Base-by-base conservation (phyloP, 208 protist genomes). In the Wallacemonas sp. region DNA sequence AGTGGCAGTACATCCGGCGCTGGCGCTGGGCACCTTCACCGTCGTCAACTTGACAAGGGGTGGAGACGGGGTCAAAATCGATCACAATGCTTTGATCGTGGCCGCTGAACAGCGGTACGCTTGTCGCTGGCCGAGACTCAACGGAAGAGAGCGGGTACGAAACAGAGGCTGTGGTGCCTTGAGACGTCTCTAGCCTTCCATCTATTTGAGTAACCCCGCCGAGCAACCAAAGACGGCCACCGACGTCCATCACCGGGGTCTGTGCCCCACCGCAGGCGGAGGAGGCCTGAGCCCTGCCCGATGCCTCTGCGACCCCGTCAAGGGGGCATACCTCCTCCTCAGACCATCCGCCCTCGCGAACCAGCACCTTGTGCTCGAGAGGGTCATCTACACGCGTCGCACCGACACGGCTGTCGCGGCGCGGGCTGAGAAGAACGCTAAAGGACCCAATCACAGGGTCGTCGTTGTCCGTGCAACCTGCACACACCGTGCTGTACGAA, bases 331-430 rank as follows among this genome's bases (percentile, higher is more conserved):
- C n/a, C n/a, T 58, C 51, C 17, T 58, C 51, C 8, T 58, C 51
- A 4, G 30, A 24, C 28, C 51, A 58, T 11, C 4, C 30, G 4
- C 15, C 51, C 8, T 0, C 0, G 17, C 19, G 30, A 15, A n/a
- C 26, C n/a, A 26, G 21, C 12, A 58, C 51, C 31, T 58, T 58
- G 8, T 39, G 30, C 51, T 58, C 51, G 14, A 58, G 51, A 3
- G 51, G 51, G 21, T 58, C 51, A 22, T 17, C n/a, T 12, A 24
- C 6, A 5, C 15, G 51, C 12, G 51, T 9, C 11, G 11, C 15
- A 6, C 30, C 22, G 11, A 42, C 15, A 15, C 3, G 15, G 28
- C 28, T 39, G n/a, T 58, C 51, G 12, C 28, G 51, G 15, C 31
- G 51, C 4, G 26, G 34, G 31, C 51, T 58, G 6, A 58, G 11